Evolutionary conservation across 2,329 filamentous ascomycete species (phyloP), one percentile per base, ranked within the genome.

Genomic region (Drechslerella stenobrocha): DNA sequence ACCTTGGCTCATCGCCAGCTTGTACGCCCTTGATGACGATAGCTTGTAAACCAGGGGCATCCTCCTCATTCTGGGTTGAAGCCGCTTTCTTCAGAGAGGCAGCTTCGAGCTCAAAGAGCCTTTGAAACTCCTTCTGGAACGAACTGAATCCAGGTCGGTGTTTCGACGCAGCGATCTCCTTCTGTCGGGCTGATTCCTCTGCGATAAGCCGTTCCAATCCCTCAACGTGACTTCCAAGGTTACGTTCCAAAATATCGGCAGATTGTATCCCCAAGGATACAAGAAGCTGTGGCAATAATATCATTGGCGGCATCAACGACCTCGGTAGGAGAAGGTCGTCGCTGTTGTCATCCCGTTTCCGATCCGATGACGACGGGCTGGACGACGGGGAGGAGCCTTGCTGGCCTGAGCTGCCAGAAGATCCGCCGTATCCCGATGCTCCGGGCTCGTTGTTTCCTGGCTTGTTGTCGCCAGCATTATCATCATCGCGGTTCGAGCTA

Each of bases 121-220:
- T 57, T 32, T 57, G 51, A 35, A 69, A 63, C 26, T 67, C 63
- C 13, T 35, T 55, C 32, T 60, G 48, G 18, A 67, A 55, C 22
- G 52, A 40, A 1, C 57, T 52, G 46, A 57, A 57, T 26, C 58
- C 52, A 7, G 46, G 44, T 7, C 44, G 63, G 20, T 46, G 48
- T 23, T 52, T 51, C 20, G 44, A 23, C 5, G 26, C 32, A 28
- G 56, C 20, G 7, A 61, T 51, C 32, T 52, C 45, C 45, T 69
- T 63, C 11, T 53, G 56, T 7, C 42, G 30, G 13, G 52, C 52
- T 34, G 53, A 46, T 53, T 69, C 57, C n/a, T 63, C 53, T 15
- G 57, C 8, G 44, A 67, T 59, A 24, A 55, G 53, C 18, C 47
- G 45, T n/a, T 61, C 48, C 35, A 69, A 26, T 40, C 63, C 51